These are phyloP conservation scores for Sanghuangporus sanghuang DNA, from an alignment of 1,284 basidiomycete genomes.

Conservation along the genomic window DNA sequence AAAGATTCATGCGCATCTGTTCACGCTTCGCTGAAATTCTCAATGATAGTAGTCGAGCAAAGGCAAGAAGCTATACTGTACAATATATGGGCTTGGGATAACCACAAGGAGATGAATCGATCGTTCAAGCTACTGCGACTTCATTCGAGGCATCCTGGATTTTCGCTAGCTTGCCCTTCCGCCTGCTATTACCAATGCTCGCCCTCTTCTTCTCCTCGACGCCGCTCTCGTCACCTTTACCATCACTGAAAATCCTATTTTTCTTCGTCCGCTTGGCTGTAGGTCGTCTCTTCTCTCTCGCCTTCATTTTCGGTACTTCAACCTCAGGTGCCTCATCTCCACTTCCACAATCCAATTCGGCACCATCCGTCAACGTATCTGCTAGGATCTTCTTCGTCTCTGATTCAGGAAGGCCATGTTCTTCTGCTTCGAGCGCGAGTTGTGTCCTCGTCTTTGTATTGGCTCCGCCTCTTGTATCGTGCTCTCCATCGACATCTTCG, in stretches of 20 bases:
- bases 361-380: background rate
- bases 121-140: background rate
- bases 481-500: background rate
- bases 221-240: too few species aligned
- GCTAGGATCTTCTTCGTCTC: background rate
- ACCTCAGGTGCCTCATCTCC: slow-evolving; percentile 10
- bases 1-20: too few species aligned
- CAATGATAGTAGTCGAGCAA: too few species aligned
- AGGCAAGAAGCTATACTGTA: too few species aligned
- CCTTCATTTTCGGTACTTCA: background rate
- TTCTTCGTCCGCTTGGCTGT: too few species aligned
- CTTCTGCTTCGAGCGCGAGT: slow-evolving; percentile 12
- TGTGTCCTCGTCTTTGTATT: background rate
- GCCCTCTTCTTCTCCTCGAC: background rate
- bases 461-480: background rate
- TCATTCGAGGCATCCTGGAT: background rate
- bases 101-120: background rate
- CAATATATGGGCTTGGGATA: too few species aligned
- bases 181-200: background rate
- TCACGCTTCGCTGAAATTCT: too few species aligned
- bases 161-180: background rate
- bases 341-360: slow-evolving; percentile 11
- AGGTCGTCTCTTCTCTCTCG: background rate
- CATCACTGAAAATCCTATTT: background rate
- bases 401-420: slow-evolving; percentile 1